Evolutionary conservation across 202 grass and related monocot species (phyloP).

Genomic region (Miscanthus sacchariflorus): DNA sequence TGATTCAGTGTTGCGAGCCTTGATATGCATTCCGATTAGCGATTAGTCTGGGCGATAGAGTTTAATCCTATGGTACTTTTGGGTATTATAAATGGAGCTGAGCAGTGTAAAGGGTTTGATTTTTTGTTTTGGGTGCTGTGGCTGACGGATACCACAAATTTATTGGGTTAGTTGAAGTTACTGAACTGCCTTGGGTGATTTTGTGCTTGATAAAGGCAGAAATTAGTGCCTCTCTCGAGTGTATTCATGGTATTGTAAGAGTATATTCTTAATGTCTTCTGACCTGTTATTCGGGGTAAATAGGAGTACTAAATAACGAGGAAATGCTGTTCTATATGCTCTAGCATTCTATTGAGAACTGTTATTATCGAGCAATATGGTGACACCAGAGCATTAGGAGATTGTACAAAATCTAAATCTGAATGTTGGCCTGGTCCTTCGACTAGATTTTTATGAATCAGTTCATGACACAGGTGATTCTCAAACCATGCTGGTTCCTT

Average conservation of each 20-base stretch:
- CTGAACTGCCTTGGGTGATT: background rate
- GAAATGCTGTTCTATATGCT: background rate
- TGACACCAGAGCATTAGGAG: background rate
- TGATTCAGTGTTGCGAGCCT: background rate
- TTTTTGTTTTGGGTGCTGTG: background rate
- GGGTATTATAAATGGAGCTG: background rate
- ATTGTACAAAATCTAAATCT: background rate
- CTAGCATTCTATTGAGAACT: background rate
- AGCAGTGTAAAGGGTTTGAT: too few species aligned
- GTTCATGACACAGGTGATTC: background rate
- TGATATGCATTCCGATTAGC: background rate
- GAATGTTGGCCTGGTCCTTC: background rate
- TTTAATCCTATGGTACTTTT: background rate
- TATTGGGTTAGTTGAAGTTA: background rate
- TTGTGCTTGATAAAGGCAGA: conserved; percentile 7
- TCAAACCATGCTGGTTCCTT: conserved; percentile 13
- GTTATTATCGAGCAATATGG: background rate
- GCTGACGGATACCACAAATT: background rate
- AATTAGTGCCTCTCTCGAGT: background rate
- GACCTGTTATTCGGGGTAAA: background rate
- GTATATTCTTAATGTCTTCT: background rate
- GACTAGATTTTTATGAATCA: background rate
- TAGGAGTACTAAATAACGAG: background rate
- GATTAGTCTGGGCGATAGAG: conserved; percentile 1
- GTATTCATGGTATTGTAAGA: background rate